Evolutionary conservation across 2,329 filamentous ascomycete species (phyloP).

Genomic region (Epichloe bromicola): DNA sequence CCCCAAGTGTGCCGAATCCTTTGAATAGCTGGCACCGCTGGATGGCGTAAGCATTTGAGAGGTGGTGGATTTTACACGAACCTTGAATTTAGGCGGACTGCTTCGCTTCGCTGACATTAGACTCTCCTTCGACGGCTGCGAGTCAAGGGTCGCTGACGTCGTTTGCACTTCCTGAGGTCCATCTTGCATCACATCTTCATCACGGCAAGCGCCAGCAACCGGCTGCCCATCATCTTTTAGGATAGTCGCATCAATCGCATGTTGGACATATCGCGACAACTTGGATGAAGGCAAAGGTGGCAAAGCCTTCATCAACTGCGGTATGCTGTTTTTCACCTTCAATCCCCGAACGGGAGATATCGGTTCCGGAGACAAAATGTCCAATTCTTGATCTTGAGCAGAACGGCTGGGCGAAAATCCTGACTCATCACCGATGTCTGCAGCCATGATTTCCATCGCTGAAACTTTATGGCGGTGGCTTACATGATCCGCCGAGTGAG

Average conservation of each 20-base stretch:
- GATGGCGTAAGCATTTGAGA: slow-evolving; percentile 5
- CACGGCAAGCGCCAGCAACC: background rate
- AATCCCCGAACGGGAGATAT: slow-evolving; percentile 33
- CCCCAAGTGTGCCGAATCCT: background rate
- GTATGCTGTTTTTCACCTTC: slow-evolving; percentile 35
- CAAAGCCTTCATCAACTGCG: slow-evolving; percentile 39
- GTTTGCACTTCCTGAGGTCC: background rate
- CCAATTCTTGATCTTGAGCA: slow-evolving; percentile 10
- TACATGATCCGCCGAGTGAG: background rate
- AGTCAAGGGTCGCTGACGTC: no score
- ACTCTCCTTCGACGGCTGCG: background rate
- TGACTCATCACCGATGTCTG: slow-evolving; percentile 4
- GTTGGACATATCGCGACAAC: slow-evolving; percentile 1
- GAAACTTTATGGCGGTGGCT: slow-evolving; percentile 15
- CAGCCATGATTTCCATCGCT: slow-evolving; percentile 11
- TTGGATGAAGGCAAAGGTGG: slow-evolving; percentile 31
- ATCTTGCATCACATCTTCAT: background rate
- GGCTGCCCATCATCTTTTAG: background rate
- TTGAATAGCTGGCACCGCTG: background rate
- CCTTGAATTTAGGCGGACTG: slow-evolving; percentile 15
- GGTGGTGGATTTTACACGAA: slow-evolving; percentile 14
- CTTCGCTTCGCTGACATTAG: background rate
- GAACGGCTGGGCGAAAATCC: slow-evolving; percentile 1
- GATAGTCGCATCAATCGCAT: background rate
- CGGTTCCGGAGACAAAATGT: slow-evolving; percentile 33